A percentile compares a stretch with the other conserved stretches of the same genome.
These are phyloP conservation scores for Trichomonas tenax DNA, from an alignment of 208 protist genomes.

Conservation along the genomic window DNA sequence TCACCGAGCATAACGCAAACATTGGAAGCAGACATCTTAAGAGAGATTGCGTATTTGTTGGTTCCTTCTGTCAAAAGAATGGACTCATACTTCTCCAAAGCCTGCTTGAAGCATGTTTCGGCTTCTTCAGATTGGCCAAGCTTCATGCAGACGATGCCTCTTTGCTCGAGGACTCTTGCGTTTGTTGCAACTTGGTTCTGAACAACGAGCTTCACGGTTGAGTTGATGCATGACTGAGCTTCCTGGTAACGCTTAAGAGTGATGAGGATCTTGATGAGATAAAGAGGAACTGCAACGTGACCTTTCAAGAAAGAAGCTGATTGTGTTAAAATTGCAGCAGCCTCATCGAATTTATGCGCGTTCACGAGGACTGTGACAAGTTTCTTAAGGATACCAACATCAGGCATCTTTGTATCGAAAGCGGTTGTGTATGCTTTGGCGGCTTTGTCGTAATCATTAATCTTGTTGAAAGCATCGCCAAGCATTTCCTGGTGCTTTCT, in stretches of 20 bases:
- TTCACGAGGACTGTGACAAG: not conserved
- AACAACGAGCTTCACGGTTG: not conserved
- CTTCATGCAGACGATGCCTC: not conserved
- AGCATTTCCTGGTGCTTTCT: not conserved
- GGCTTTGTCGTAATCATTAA: not conserved
- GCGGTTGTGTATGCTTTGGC: not conserved
- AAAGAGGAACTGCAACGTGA: not conserved
- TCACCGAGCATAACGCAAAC: not conserved
- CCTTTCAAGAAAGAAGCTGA: not conserved
- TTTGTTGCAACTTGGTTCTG: not conserved
- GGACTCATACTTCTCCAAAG: not conserved
- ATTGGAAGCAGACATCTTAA: not conserved
- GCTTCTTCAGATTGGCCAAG: not conserved
- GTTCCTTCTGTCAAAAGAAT: not conserved
- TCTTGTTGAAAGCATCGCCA: not conserved
- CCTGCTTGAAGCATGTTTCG: not conserved
- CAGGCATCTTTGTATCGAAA: not conserved
- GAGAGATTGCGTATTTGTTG: not conserved
- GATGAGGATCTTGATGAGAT: not conserved
- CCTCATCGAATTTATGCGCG: not conserved
- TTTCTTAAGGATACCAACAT: not conserved
- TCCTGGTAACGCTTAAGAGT: not conserved
- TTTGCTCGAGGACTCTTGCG: not conserved
- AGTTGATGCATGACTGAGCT: not conserved
- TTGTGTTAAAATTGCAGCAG: not conserved